Evolutionary conservation across 805 yeast species (phyloP).

Genomic region (Candida argentea): DNA sequence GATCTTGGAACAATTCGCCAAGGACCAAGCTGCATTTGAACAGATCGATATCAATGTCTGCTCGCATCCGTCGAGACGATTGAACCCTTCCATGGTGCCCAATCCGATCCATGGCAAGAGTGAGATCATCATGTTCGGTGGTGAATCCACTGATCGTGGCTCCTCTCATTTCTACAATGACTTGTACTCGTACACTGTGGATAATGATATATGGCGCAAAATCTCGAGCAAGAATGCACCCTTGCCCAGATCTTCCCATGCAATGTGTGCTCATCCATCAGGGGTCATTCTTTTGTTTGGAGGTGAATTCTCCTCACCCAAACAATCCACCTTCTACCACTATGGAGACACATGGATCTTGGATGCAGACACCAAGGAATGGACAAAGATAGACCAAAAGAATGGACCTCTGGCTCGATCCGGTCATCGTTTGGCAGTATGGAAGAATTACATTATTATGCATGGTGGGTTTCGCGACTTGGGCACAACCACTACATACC

Average conservation of each 20-base stretch:
- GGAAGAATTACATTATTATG: conserved; percentile 83
- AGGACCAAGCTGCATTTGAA: conserved; percentile 71
- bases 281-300: conserved; percentile 85
- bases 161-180: conserved; percentile 74
- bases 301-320: conserved; percentile 95
- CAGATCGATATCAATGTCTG: conserved; percentile 54
- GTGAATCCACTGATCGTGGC: conserved; percentile 53
- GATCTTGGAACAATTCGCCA: conserved; percentile 63
- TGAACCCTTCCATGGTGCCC: conserved; percentile 67
- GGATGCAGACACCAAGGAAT: conserved; percentile 75
- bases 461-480: conserved; percentile 93
- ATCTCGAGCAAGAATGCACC: conserved; percentile 80
- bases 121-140: conserved; percentile 83
- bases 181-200: conserved; percentile 59
- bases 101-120: conserved; percentile 65
- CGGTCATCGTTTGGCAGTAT: conserved; percentile 81
- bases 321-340: conserved; percentile 91
- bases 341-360: conserved; percentile 94
- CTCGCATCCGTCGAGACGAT: conserved; percentile 54
- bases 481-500: conserved; percentile 73
- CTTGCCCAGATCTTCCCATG: conserved; percentile 86
- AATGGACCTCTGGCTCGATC: conserved; percentile 78
- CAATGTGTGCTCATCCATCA: conserved; percentile 87
- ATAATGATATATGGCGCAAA: conserved; percentile 72
- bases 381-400: conserved; percentile 77